These are phyloP conservation scores for Saccharomycodes ludwigii DNA, from an alignment of 805 yeast genomes.

Conservation along the genomic window DNA sequence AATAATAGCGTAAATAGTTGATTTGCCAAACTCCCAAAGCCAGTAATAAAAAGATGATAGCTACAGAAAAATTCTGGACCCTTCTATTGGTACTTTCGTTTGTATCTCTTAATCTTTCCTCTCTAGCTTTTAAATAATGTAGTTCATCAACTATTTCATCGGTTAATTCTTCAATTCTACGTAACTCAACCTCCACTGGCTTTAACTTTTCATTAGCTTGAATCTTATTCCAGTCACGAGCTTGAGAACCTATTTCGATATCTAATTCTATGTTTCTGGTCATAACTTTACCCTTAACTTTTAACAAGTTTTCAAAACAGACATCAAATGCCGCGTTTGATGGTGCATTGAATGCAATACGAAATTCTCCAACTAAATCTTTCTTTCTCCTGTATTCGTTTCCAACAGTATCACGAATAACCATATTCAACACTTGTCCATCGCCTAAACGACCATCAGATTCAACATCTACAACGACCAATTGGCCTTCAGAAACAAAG, in stretches of 20 bases:
- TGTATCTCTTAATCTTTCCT: constrained; percentile 88
- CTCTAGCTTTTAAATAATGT: constrained; percentile 76
- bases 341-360: constrained; percentile 78
- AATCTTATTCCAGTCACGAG: constrained; percentile 93
- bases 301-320: constrained; percentile 65
- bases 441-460: constrained; percentile 71
- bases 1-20: constrained; percentile 81
- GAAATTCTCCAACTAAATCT: constrained; percentile 59
- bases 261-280: constrained; percentile 76
- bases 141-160: constrained; percentile 72
- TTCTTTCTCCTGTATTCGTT: constrained; percentile 73
- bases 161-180: constrained; percentile 75
- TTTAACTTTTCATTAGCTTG: constrained; percentile 88
- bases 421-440: constrained; percentile 68
- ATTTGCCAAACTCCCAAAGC: constrained; percentile 89
- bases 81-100: constrained; percentile 93
- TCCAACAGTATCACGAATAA: constrained; percentile 66
- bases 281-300: constrained; percentile 29
- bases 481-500: constrained; percentile 70
- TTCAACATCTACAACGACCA: constrained; percentile 74
- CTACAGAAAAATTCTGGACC: constrained; percentile 74
- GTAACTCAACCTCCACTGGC: constrained; percentile 84
- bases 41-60: constrained; percentile 55
- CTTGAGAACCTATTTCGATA: constrained; percentile 90
- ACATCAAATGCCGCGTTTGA: constrained; percentile 78